Percentiles rank a stretch among this genome's conserved stretches.
phyloP scores from a whole-genome alignment of 164 flowering plant species.

The Magnolia sinica region DNA sequence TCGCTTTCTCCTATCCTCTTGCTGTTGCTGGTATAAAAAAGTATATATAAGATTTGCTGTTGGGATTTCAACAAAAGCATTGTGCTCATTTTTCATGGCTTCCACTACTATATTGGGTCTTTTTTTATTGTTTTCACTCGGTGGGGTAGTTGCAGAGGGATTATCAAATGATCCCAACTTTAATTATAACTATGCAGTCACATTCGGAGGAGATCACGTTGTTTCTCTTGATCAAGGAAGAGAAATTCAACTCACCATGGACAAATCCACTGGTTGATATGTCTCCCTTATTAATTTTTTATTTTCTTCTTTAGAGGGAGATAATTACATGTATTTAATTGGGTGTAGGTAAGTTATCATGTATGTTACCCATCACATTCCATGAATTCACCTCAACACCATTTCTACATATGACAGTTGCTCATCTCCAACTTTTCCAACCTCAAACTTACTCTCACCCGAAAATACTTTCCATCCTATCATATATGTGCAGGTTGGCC shows the following conservation, averaged over 20 bases:
- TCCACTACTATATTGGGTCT: constrained; percentile 1
- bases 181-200: constrained; percentile 32
- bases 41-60: not conserved
- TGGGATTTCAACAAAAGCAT: not conserved
- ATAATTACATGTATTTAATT: not conserved
- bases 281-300: not conserved
- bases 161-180: constrained; percentile 9
- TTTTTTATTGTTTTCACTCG: constrained; percentile 1
- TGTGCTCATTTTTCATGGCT: not conserved
- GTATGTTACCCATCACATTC: not conserved
- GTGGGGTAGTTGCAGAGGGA: constrained; percentile 4
- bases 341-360: not conserved
- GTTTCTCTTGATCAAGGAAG: constrained; percentile 29
- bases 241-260: constrained; percentile 48
- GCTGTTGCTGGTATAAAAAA: not conserved
- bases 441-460: too few relatives aligned
- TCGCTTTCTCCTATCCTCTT: too few relatives aligned
- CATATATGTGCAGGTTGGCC: too few relatives aligned
- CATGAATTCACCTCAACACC: too few relatives aligned
- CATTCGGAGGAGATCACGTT: constrained; percentile 44
- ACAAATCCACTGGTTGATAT: constrained; percentile 32
- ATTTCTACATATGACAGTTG: too few relatives aligned
- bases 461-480: too few relatives aligned
- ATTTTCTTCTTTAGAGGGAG: too few relatives aligned
- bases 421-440: too few relatives aligned